Base-by-base conservation (phyloP, 805 yeast genomes). In the Crinitomyces ghanaensis region DNA sequence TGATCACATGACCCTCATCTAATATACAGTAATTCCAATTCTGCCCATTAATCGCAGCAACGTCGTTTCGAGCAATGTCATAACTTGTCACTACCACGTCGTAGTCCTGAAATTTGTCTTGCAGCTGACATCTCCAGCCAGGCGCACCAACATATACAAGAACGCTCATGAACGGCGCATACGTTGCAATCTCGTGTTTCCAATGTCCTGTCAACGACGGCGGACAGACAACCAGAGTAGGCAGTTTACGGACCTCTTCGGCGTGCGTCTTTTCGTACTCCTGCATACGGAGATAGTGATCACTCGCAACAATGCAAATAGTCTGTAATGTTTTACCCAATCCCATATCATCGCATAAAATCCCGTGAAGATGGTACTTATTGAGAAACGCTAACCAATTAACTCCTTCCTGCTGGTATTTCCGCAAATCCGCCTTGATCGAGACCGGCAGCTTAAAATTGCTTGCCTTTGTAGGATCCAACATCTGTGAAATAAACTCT, bases 261-360 rank as follows among this genome's bases (percentile, higher is more conserved):
- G 78, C 65, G 20, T 67, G 56, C 0, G 93, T 74, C 39, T 65
- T 58, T 5, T 59, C 65, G 53, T 65, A 81, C 43, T 77, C 78
- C 44, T 79, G 79, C 7, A 73, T 76, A 43, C 98, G 72, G 43
- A 83, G 47, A 48, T 85, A 82, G 49, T 91, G 98, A 50, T 91
- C 98, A 52, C 96, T 83, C 0, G 98, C 82, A 34, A 91, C 85
- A 44, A 93, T 88, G 59, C 98, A 91, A 50, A 91, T 86, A 0
- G 98, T 86, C 57, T 91, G 99, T 39, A 91, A 65, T 0, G 99
- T 91, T 54, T 91, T 91, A 33, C 99, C 99, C 19, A 91, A 66
- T 5, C 99, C 99, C 99, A 91, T 91, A 73, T 91, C 99, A 55
- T 91, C 99, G 72, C 98, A 91, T 31, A 91, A 64, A 49, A 91